Conservation (phyloP, 2,329 filamentous ascomycete species). For the Fusarium irregulare region DNA sequence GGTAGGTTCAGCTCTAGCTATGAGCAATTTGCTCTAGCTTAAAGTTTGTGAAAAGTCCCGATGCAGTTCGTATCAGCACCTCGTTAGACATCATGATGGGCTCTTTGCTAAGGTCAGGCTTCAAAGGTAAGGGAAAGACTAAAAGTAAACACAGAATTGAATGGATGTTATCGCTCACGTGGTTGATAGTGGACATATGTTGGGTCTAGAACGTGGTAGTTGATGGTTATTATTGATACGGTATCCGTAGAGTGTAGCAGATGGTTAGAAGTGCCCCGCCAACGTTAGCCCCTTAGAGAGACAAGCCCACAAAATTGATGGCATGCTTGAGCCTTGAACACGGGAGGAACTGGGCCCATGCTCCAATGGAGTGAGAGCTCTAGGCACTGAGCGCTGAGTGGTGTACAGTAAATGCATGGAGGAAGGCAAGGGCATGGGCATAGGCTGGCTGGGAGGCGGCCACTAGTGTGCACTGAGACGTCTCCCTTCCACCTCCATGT, state of each 20-base stretch:
- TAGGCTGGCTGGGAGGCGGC: not conserved
- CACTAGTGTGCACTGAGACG: conserved; percentile 26
- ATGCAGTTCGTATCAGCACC: not conserved
- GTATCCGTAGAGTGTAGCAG: not conserved
- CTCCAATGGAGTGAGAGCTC: conserved; percentile 16
- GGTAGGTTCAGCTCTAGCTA: not conserved
- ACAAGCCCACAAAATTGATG: not conserved
- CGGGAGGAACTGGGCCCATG: conserved; percentile 25
- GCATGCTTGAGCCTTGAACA: conserved; percentile 20
- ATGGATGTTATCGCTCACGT: conserved; percentile 22
- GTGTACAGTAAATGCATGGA: not conserved
- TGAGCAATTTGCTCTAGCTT: not conserved
- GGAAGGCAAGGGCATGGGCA: conserved; percentile 11
- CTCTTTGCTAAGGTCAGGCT: not conserved
- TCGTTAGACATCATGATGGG: not conserved
- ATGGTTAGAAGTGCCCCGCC: conserved; percentile 29
- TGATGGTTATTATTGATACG: conserved; percentile 11
- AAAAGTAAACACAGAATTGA: not conserved
- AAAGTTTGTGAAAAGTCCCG: not conserved
- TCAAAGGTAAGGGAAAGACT: not conserved
- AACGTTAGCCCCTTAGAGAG: conserved; percentile 29
- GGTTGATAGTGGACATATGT: not conserved
- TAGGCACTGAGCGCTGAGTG: conserved; percentile 31
- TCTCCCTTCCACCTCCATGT: conserved; percentile 35
- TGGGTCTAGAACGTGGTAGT: conserved; percentile 24